phyloP scores from a whole-genome alignment of 345 rosid genomes.

The Firmiana major region DNA sequence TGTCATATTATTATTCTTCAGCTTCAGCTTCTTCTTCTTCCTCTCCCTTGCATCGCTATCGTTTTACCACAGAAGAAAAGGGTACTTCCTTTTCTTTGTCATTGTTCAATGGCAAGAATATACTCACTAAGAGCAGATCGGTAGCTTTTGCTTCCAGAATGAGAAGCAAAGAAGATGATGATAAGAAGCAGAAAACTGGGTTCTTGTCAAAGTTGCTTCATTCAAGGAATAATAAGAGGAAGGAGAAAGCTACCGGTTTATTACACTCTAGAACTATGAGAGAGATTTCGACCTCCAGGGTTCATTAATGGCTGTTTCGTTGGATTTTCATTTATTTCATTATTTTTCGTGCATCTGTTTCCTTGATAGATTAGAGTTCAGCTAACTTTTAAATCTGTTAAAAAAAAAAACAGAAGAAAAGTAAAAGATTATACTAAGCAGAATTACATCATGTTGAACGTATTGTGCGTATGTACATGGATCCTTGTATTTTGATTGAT shows the following conservation, averaged over 20 bases:
- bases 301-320: background rate
- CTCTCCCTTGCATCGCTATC: slow-evolving; percentile 29
- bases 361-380: background rate
- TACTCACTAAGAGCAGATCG: slow-evolving; percentile 46
- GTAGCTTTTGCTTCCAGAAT: slow-evolving; percentile 28
- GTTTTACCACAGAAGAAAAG: slow-evolving; percentile 7
- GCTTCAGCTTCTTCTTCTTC: slow-evolving; percentile 29
- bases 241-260: background rate
- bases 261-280: background rate
- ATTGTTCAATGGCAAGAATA: slow-evolving; percentile 28
- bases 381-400: background rate
- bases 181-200: slow-evolving; percentile 29
- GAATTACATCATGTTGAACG: background rate
- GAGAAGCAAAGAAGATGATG: slow-evolving; percentile 9
- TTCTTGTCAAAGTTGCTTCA: slow-evolving; percentile 38
- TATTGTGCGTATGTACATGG: background rate
- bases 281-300: background rate
- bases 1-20: slow-evolving; percentile 28
- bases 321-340: background rate
- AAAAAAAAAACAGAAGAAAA: background rate
- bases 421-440: background rate
- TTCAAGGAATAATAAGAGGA: slow-evolving; percentile 22
- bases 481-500: background rate
- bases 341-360: background rate
- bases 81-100: slow-evolving; percentile 22